phyloP scores from a whole-genome alignment of 805 yeast genomes.

The Saccharomycopsis microspora region DNA sequence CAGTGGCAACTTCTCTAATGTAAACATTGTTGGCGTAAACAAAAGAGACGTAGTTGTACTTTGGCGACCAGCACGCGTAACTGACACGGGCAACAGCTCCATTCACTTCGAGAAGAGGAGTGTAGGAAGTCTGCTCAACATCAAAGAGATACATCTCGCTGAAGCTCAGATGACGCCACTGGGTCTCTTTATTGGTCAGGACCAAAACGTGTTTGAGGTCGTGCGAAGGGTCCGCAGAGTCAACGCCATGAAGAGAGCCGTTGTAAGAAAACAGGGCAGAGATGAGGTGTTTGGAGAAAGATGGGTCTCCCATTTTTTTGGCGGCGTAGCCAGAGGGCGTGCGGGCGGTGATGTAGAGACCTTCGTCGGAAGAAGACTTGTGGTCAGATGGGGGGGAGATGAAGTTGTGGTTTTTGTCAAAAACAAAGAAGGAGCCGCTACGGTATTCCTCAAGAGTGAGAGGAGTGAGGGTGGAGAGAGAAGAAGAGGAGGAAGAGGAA shows the following conservation, averaged over 20 bases:
- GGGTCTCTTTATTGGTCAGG: conserved; percentile 33
- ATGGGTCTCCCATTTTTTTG: conserved; percentile 23
- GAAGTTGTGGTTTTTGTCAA: conserved; percentile 18
- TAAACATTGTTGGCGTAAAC: conserved; percentile 46
- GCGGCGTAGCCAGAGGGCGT: conserved; percentile 19
- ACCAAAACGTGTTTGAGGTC: conserved; percentile 41
- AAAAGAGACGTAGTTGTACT: conserved; percentile 41
- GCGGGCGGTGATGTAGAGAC: conserved; percentile 24
- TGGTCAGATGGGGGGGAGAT: conserved; percentile 19
- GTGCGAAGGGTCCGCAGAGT: conserved; percentile 32
- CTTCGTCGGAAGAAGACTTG: conserved; percentile 30
- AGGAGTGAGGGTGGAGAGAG: conserved; percentile 5
- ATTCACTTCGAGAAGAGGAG: conserved; percentile 21
- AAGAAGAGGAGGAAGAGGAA: background rate
- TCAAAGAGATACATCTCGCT: conserved; percentile 57
- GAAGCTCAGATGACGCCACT: conserved; percentile 62
- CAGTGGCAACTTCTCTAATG: conserved; percentile 28
- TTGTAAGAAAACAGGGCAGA: conserved; percentile 29
- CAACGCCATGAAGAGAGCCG: conserved; percentile 29
- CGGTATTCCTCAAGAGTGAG: conserved; percentile 22
- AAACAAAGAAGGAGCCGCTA: conserved; percentile 22
- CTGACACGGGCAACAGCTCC: conserved; percentile 22
- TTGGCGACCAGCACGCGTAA: conserved; percentile 55
- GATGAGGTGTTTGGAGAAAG: conserved; percentile 19
- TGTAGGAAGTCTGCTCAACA: conserved; percentile 25